Conservation (phyloP, 73 alveolate species). For the Paraurostyla sp. region DNA sequence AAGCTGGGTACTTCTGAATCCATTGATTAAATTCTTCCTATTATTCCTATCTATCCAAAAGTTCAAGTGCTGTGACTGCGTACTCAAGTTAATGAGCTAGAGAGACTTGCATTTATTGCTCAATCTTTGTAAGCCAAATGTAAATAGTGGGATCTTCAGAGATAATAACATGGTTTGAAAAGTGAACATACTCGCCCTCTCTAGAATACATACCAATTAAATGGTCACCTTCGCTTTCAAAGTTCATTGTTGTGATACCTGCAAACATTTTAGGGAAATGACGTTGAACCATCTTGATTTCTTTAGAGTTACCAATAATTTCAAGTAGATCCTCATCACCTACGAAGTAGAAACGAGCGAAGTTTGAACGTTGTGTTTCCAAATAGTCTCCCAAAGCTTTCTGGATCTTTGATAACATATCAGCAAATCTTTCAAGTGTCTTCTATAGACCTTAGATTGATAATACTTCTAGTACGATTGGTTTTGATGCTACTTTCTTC, state of each 20-base stretch:
- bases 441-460: constrained; percentile 96
- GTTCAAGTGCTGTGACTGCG: constrained; percentile 88
- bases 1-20: constrained; percentile 97
- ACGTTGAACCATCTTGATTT: constrained; percentile 97
- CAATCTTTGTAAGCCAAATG: constrained; percentile 98
- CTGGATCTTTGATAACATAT: constrained; percentile 89
- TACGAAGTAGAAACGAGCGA: constrained; percentile 99
- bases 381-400: constrained; percentile 98
- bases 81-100: constrained; percentile 93
- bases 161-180: constrained; percentile 87
- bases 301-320: constrained; percentile 99
- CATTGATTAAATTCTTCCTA: constrained; percentile 90
- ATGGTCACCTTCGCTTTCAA: constrained; percentile 89
- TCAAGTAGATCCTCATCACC: constrained; percentile 99
- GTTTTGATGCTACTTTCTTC: constrained; percentile 99
- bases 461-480: constrained; percentile 93
- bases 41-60: constrained; percentile 68
- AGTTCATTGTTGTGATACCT: constrained; percentile 91
- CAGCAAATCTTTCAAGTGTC: constrained; percentile 97
- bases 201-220: constrained; percentile 96
- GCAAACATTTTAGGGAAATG: constrained; percentile 99
- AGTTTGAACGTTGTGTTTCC: constrained; percentile 99
- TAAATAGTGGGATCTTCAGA: constrained; percentile 99
- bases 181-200: constrained; percentile 99
- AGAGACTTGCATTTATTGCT: constrained; percentile 94